Evolutionary conservation across 306 rosid species (phyloP).

Genomic region (Trifolium subterraneum): DNA sequence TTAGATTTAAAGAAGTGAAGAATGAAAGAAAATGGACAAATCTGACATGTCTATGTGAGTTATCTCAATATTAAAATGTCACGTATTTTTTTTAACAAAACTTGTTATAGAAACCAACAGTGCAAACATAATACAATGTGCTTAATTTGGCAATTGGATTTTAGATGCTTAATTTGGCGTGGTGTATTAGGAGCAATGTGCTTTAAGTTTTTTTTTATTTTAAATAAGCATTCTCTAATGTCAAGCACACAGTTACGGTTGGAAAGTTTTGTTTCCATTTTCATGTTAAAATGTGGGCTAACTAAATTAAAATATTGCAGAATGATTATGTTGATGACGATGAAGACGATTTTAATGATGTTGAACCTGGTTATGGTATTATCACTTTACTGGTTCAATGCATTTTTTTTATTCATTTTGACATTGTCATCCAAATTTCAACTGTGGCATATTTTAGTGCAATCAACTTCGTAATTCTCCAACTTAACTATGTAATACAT

Average conservation of each 20-base stretch:
- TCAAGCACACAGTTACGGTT: conserved; percentile 6
- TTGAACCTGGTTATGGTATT: conserved; percentile 53
- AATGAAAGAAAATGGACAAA: too few species aligned
- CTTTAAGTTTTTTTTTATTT: too few species aligned
- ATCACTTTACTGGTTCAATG: conserved; percentile 18
- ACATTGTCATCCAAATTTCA: conserved; percentile 14
- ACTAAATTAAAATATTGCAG: conserved; percentile 49
- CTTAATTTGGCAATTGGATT: background rate
- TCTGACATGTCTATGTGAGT: too few species aligned
- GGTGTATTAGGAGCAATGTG: background rate
- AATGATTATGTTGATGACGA: conserved; percentile 60
- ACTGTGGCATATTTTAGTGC: background rate
- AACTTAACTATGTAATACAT: conserved; percentile 7
- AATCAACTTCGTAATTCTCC: conserved; percentile 23
- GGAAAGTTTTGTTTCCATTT: conserved; percentile 17
- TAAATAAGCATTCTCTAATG: background rate
- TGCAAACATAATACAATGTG: too few species aligned
- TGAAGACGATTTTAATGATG: conserved; percentile 52
- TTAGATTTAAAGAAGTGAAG: too few species aligned
- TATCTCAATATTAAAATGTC: too few species aligned
- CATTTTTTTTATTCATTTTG: conserved; percentile 34
- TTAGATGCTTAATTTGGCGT: background rate
- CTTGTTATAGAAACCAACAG: too few species aligned
- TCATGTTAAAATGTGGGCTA: conserved; percentile 16
- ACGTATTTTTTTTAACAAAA: too few species aligned